Percentiles rank a stretch among this genome's conserved stretches.
phyloP scores from a whole-genome alignment of 257 asterid species.

The Solanum verrucosum region DNA sequence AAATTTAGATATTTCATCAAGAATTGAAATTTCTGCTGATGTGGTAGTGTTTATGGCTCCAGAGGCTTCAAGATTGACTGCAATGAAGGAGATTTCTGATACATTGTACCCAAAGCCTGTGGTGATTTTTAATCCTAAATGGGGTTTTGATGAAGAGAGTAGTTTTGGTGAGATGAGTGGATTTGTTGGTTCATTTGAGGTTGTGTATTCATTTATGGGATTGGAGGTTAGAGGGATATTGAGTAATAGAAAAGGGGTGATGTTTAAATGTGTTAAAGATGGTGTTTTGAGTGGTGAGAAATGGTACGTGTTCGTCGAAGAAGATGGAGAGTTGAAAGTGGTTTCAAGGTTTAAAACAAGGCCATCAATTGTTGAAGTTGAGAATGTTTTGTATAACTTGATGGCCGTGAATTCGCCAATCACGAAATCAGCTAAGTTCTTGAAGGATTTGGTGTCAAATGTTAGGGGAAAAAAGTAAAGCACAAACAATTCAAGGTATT shows the following conservation, averaged over 20 bases:
- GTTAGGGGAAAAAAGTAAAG: neutral
- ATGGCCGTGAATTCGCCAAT: conserved; percentile 91
- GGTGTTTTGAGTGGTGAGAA: conserved; percentile 79
- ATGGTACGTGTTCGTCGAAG: conserved; percentile 63
- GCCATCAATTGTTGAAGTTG: conserved; percentile 9
- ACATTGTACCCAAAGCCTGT: conserved; percentile 54
- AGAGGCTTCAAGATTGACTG: conserved; percentile 41
- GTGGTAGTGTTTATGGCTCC: conserved; percentile 56
- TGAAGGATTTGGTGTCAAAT: conserved; percentile 23
- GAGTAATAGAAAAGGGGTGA: conserved; percentile 64
- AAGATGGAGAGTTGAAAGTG: conserved; percentile 29
- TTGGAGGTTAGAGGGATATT: conserved; percentile 76
- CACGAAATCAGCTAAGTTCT: conserved; percentile 57
- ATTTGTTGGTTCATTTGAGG: conserved; percentile 70
- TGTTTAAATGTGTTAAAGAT: conserved; percentile 59
- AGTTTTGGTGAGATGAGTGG: conserved; percentile 42
- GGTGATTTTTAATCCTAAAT: conserved; percentile 75
- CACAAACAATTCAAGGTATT: neutral
- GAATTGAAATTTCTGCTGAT: conserved; percentile 39
- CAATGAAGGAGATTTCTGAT: conserved; percentile 39
- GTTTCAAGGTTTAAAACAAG: conserved; percentile 26
- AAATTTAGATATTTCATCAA: conserved; percentile 34
- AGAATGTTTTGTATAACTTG: conserved; percentile 39
- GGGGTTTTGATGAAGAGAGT: conserved; percentile 71
- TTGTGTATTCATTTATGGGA: conserved; percentile 75